A percentile compares a stretch with the other conserved stretches of the same genome.
Evolutionary conservation across 179 eudicot species (phyloP).

Genomic region (Amaranthus tricolor): DNA sequence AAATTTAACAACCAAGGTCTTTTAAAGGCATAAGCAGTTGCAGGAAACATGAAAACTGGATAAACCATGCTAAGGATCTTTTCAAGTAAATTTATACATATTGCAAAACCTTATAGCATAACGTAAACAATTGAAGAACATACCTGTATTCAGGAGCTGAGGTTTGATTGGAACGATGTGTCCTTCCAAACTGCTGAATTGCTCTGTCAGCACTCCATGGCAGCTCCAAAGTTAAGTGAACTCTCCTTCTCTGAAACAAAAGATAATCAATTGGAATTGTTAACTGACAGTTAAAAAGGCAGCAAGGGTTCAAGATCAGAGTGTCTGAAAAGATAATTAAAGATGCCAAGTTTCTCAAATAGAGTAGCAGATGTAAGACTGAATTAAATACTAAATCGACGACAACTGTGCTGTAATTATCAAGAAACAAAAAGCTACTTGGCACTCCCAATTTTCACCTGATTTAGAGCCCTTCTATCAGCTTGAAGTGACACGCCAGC

Average conservation of each 20-base stretch:
- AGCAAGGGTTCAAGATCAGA: no score
- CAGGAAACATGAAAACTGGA: neutral
- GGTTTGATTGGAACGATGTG: conserved; percentile 98
- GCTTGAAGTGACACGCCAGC: conserved; percentile 99
- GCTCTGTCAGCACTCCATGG: conserved; percentile 99
- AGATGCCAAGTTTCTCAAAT: neutral
- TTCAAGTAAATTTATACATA: neutral
- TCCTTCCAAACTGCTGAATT: conserved; percentile 98
- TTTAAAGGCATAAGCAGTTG: neutral
- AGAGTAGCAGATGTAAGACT: neutral
- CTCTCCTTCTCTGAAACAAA: conserved; percentile 78
- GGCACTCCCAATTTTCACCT: conserved; percentile 41
- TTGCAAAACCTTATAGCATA: conserved; percentile 5
- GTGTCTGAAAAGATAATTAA: neutral
- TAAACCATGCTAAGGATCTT: neutral
- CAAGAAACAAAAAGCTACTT: neutral
- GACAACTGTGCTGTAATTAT: neutral
- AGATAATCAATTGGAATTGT: neutral
- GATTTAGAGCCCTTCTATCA: conserved; percentile 93
- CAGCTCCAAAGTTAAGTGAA: conserved; percentile 91
- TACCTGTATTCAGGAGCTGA: conserved; percentile 99
- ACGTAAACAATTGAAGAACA: neutral
- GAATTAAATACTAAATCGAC: neutral
- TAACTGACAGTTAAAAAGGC: neutral
- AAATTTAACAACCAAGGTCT: neutral